Evolutionary conservation across 306 rosid species (phyloP).

Genomic region (Glycine tomentella): DNA sequence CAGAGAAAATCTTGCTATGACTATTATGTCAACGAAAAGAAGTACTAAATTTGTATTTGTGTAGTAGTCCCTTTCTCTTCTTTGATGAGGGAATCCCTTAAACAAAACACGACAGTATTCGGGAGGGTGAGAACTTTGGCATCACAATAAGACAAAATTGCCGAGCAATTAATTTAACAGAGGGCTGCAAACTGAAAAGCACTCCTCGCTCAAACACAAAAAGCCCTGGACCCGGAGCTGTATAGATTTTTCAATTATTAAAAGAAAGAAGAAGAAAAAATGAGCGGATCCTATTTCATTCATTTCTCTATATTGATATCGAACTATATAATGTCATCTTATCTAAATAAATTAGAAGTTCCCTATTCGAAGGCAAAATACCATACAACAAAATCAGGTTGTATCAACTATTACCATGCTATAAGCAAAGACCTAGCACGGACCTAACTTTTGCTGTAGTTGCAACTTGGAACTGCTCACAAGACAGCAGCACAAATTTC

Average conservation of each 20-base stretch:
- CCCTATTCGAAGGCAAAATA: constrained; percentile 18
- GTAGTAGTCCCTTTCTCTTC: no score
- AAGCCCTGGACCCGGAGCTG: background rate
- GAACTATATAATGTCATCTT: constrained; percentile 37
- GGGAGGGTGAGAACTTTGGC: no score
- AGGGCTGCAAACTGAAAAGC: no score
- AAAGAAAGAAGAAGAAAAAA: background rate
- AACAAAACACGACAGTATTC: no score
- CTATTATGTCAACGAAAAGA: background rate
- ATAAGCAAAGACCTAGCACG: constrained; percentile 24
- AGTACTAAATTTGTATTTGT: background rate
- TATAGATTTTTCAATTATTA: background rate
- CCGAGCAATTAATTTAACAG: constrained; percentile 5
- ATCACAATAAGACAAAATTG: no score
- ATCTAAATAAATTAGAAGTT: constrained; percentile 14
- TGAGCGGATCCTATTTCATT: constrained; percentile 21
- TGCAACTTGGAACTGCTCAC: constrained; percentile 36
- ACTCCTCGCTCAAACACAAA: background rate
- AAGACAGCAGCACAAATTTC: constrained; percentile 27
- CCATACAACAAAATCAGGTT: constrained; percentile 31
- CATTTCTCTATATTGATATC: constrained; percentile 38
- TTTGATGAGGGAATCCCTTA: no score
- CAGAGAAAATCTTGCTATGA: background rate
- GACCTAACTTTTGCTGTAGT: background rate
- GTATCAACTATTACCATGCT: background rate